Base-by-base conservation (phyloP, 1,284 basidiomycete species). In the Ceraceosorus bombacis region DNA sequence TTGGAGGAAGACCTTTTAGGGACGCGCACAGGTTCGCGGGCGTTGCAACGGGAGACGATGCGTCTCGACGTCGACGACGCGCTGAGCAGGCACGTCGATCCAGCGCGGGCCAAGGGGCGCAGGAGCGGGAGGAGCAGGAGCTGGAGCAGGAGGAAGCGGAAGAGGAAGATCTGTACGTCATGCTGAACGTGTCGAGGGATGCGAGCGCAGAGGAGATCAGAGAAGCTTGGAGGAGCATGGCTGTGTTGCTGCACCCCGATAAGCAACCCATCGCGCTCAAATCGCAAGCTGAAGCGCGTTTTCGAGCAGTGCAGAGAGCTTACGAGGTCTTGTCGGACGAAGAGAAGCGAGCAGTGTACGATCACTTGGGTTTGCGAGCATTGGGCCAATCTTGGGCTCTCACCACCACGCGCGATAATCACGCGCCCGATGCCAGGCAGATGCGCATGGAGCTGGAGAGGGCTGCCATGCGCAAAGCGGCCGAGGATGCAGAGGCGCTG, bases 231-330 rank as follows among this genome's bases (percentile, higher is more conserved):
- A 81, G 82, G 54, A 78, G 83, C 8, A 77, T 89, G 37, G 89
- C 88, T 1, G 73, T 89, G n/a, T 78, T 86, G n/a, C 87, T 89
- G 60, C 88, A 90, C 69, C 89, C 89, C 3, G 89, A 91, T 81
- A 89, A 87, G 72, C 88, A 90, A 64, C 81, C 79, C n/a, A 83
- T 84, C 68, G 72, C 78, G 5, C 79, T 82, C 60, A 86, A 84
- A 74, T 81, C 79, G 43, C 81, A 83, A 1, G 87, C 88, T 2
- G 82, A 84, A 37, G 80, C 82, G 51, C 81, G 82, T 54, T 90
- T 90, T 66, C 81, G 87, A 37, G 83, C 87, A 70, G 81, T 90
- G 13, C 87, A 89, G 66, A 86, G 85, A 65, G 88, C 88, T 13
- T 89, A 89, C 72, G 78, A 79, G 60, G 71, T 89, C 41, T 78